phyloP scores from a whole-genome alignment of 2,329 filamentous ascomycete genomes.

The Alternaria sp. region DNA sequence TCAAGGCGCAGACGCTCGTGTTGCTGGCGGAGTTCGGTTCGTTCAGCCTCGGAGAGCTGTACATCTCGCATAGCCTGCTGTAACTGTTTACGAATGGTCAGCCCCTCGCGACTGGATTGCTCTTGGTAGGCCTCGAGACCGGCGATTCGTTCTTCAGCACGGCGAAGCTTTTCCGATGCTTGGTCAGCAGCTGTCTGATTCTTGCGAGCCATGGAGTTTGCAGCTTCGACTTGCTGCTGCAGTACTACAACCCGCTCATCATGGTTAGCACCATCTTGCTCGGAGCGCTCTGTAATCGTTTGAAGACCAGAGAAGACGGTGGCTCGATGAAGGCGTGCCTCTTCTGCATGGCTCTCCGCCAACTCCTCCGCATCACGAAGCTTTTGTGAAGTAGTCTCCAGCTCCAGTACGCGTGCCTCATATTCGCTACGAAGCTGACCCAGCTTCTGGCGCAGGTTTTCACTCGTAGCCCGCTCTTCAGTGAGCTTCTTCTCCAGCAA shows the following conservation, averaged over 20 bases:
- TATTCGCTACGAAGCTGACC: slow-evolving; percentile 81
- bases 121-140: slow-evolving; percentile 97
- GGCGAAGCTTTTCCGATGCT: slow-evolving; percentile 87
- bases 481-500: slow-evolving; percentile 83
- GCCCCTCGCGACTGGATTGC: slow-evolving; percentile 91
- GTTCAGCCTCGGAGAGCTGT: slow-evolving; percentile 81
- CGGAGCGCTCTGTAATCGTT: slow-evolving; percentile 69
- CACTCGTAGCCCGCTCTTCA: slow-evolving; percentile 80
- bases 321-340: slow-evolving; percentile 84
- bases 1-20: slow-evolving; percentile 89
- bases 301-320: slow-evolving; percentile 85
- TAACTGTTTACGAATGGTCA: slow-evolving; percentile 88
- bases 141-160: slow-evolving; percentile 95
- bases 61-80: slow-evolving; percentile 85
- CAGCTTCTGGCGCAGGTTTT: slow-evolving; percentile 79
- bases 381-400: slow-evolving; percentile 76
- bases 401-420: slow-evolving; percentile 79
- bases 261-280: slow-evolving; percentile 57
- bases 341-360: slow-evolving; percentile 84
- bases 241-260: slow-evolving; percentile 76
- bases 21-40: slow-evolving; percentile 82
- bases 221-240: slow-evolving; percentile 79
- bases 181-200: slow-evolving; percentile 89
- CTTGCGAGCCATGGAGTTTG: slow-evolving; percentile 82
- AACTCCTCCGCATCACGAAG: slow-evolving; percentile 88